Conservation (phyloP, 352 stramenopile species). For the Pythium angustatum region DNA sequence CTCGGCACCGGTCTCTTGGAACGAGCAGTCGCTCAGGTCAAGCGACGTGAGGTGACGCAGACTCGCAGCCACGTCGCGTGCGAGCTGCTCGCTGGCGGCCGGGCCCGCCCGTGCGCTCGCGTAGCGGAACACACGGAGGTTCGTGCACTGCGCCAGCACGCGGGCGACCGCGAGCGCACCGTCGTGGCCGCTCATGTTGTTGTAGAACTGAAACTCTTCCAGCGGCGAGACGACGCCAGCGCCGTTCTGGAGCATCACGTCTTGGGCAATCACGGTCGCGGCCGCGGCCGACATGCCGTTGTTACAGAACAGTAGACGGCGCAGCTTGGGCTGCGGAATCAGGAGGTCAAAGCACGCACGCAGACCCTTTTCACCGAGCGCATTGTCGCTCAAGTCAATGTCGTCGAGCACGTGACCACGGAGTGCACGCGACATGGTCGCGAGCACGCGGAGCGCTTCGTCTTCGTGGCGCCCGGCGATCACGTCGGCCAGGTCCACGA, state of each 20-base stretch:
- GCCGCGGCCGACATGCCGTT: conserved; percentile 77
- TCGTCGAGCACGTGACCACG: conserved; percentile 70
- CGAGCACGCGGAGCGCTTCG: conserved; percentile 87
- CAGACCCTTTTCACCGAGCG: conserved; percentile 74
- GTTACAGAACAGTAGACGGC: conserved; percentile 73
- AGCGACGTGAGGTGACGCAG: conserved; percentile 62
- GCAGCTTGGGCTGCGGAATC: conserved; percentile 64
- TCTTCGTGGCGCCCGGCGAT: conserved; percentile 91
- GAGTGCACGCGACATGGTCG: conserved; percentile 78
- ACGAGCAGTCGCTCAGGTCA: conserved; percentile 93
- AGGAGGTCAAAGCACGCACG: conserved; percentile 72
- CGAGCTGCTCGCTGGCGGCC: conserved; percentile 53
- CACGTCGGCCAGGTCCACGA: conserved; percentile 90
- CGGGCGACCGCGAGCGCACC: conserved; percentile 57
- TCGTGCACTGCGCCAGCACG: conserved; percentile 49
- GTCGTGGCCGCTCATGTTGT: conserved; percentile 85
- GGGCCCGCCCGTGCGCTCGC: conserved; percentile 64
- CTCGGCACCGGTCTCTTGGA: conserved; percentile 71
- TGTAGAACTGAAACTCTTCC: conserved; percentile 84
- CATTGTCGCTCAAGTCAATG: conserved; percentile 88
- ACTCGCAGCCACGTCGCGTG: conserved; percentile 47
- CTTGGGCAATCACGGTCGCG: conserved; percentile 56
- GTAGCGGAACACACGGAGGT: conserved; percentile 63
- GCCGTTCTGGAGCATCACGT: conserved; percentile 73
- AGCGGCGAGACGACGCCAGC: conserved; percentile 40